Evolutionary conservation across 1,284 basidiomycete species (phyloP), one percentile per base, ranked within the genome.

Genomic region (Malassezia psittaci): DNA sequence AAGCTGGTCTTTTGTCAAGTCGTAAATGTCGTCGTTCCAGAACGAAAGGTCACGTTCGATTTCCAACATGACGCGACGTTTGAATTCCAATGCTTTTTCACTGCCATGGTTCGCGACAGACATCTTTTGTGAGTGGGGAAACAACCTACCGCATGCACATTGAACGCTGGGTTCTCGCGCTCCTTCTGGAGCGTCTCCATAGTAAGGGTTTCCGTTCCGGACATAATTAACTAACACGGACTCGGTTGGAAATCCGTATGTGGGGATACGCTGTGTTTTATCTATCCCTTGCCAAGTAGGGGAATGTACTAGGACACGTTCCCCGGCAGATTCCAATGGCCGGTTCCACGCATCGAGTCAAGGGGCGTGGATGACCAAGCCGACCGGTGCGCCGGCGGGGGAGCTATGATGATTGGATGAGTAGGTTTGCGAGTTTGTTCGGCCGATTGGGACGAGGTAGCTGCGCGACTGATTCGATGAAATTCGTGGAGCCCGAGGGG

Each of bases 11-110:
- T 80, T 81, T 38, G 77, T 75, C 11, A 82, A 67, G 66, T 81
- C 81, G 64, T 81, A 79, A 49, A 81, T 78, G 71, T 81, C 80
- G 41, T 74, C 76, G 29, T 79, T 72, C 64, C 77, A 76, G 76
- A 80, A 80, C n/a, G 77, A 75, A 7, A 79, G 79, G 65, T 79
- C 77, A 38, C 79, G 72, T 15, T 78, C 77, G 49, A 78, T 75
- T 69, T 80, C 79, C 19, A 76, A 76, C 79, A 79, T 79, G 66
- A 69, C 63, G 18, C 43, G 62, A 59, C 72, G 70, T 59, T 76
- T 76, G 43, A 75, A 60, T 10, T 59, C 46, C 18, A 76, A 69
- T 56, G 66, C 63, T 35, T 57, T 57, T 53, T 76, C 63, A 32
- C 69, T 72, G 18, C 75, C 76, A 44, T 77, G 76, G 58, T 77